Percentiles rank a stretch among this genome's conserved stretches.
Conservation (phyloP, 805 yeast genomes). For the Myxozyma neotropica region DNA sequence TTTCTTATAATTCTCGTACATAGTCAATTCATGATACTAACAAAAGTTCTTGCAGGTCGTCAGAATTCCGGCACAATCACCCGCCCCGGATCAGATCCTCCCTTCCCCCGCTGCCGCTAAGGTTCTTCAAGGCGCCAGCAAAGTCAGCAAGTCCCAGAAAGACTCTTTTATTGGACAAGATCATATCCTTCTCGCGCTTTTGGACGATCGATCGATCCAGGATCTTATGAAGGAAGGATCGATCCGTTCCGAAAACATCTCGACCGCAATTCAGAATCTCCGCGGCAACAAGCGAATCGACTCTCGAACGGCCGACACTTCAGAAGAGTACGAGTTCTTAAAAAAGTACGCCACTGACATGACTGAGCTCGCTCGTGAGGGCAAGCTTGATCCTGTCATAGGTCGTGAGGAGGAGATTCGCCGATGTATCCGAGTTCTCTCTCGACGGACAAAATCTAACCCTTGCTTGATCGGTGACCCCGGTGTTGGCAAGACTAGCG, state of each 20-base stretch:
- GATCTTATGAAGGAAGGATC: constrained; percentile 70
- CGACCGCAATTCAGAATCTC: constrained; percentile 73
- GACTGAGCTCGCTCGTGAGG: constrained; percentile 90
- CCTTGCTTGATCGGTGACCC: constrained; percentile 98
- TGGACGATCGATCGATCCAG: constrained; percentile 75
- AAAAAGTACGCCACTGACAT: constrained; percentile 89
- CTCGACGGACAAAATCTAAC: constrained; percentile 96
- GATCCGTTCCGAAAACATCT: constrained; percentile 69
- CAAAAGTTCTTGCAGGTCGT: constrained; percentile 55
- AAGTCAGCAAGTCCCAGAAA: constrained; percentile 82
- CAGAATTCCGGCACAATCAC: constrained; percentile 81
- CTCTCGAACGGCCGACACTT: constrained; percentile 90
- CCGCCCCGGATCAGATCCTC: constrained; percentile 81
- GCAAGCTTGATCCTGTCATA: constrained; percentile 95
- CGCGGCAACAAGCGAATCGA: constrained; percentile 93
- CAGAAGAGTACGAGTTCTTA: constrained; percentile 78
- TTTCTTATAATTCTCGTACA: background rate
- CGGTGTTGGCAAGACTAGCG: constrained; percentile 98
- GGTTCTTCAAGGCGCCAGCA: constrained; percentile 71
- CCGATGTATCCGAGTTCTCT: constrained; percentile 88
- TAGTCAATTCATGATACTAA: no score
- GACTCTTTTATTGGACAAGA: constrained; percentile 93
- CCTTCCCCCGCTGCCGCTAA: constrained; percentile 77
- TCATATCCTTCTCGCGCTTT: constrained; percentile 80
- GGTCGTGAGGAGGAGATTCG: constrained; percentile 99